These are phyloP conservation scores for Sarocladiaceae sp. DNA, from an alignment of 2,329 filamentous ascomycete species.

Conservation along the genomic window DNA sequence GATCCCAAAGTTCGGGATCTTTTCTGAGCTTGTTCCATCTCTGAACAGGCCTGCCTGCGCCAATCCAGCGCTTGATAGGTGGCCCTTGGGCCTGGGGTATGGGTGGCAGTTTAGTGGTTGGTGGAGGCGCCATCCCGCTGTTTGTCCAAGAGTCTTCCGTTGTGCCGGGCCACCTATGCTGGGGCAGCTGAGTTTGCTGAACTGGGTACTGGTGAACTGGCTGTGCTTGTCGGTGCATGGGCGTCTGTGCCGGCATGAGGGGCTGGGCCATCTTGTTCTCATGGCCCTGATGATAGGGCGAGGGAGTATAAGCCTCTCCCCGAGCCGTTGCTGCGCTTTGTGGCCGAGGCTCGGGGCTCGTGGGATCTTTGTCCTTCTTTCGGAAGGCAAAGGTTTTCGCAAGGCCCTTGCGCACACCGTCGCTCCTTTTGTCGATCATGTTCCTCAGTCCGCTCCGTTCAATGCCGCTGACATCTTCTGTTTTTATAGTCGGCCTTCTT, in stretches of 20 bases:
- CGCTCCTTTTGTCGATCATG: slow-evolving; percentile 48
- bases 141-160: slow-evolving; percentile 15
- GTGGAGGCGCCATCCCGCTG: slow-evolving; percentile 28
- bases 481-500: slow-evolving; percentile 36
- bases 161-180: slow-evolving; percentile 5
- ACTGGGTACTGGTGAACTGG: slow-evolving; percentile 11
- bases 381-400: slow-evolving; percentile 48
- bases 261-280: slow-evolving; percentile 12
- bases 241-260: slow-evolving; percentile 10
- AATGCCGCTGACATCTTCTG: slow-evolving; percentile 45
- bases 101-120: slow-evolving; percentile 35
- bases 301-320: slow-evolving; percentile 10
- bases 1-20: slow-evolving; percentile 56
- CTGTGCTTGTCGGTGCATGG: slow-evolving; percentile 13
- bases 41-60: slow-evolving; percentile 40
- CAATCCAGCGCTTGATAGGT: slow-evolving; percentile 47
- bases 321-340: slow-evolving; percentile 18
- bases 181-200: slow-evolving; percentile 14
- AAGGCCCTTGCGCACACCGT: slow-evolving; percentile 46
- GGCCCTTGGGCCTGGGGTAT: slow-evolving; percentile 29
- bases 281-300: slow-evolving; percentile 11
- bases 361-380: slow-evolving; percentile 37
- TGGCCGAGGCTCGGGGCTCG: slow-evolving; percentile 13
- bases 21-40: slow-evolving; percentile 53
- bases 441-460: slow-evolving; percentile 48